Conservation (phyloP, 257 asterid species). For the Solanum appendiculatum region DNA sequence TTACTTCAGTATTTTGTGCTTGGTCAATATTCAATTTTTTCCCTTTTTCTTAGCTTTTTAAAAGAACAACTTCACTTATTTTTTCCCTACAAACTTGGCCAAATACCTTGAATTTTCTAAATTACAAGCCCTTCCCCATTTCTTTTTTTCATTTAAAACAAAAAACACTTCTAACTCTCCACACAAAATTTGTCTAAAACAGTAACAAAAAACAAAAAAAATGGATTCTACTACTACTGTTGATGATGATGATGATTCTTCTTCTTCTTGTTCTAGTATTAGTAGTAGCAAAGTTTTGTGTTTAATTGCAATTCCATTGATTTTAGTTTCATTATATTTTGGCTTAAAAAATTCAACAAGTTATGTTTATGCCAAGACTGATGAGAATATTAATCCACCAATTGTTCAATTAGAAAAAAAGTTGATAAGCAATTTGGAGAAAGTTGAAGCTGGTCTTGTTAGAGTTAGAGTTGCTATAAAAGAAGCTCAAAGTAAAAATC, state of each 20-base stretch:
- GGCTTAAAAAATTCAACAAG: constrained; percentile 14
- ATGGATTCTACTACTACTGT: neutral
- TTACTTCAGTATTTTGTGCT: neutral
- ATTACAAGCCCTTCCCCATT: neutral
- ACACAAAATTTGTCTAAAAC: neutral
- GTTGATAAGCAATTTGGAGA: constrained; percentile 18
- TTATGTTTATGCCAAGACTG: neutral
- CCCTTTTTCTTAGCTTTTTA: neutral
- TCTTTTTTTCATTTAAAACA: neutral
- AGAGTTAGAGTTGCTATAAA: constrained; percentile 33
- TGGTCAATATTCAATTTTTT: neutral
- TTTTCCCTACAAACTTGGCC: neutral
- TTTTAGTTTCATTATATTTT: constrained; percentile 26
- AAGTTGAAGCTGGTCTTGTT: constrained; percentile 39
- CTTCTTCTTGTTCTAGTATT: neutral
- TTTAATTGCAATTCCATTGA: constrained; percentile 28
- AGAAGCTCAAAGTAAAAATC: constrained; percentile 19
- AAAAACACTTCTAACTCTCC: neutral
- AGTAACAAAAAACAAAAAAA: neutral
- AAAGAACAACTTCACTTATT: neutral
- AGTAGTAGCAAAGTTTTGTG: constrained; percentile 11
- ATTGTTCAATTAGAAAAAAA: neutral
- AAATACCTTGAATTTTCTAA: neutral
- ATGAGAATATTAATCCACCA: neutral
- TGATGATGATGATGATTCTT: neutral